Evolutionary conservation across 345 rosid species (phyloP).

Genomic region (Pistacia vera): DNA sequence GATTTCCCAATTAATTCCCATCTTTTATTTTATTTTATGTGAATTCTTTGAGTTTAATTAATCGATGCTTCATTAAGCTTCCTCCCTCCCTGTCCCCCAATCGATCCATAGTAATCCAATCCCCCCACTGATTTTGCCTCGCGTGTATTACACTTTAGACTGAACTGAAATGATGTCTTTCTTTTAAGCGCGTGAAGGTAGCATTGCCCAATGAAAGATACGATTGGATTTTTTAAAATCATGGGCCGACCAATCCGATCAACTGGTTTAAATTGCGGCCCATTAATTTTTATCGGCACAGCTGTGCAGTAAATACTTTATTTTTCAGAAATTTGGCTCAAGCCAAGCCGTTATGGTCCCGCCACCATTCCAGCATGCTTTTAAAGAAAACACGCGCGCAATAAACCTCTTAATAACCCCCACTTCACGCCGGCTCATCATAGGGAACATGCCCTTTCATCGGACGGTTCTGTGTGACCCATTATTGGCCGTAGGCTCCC

Average conservation of each 20-base stretch:
- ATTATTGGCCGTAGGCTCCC: slow-evolving; percentile 17
- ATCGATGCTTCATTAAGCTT: slow-evolving; percentile 18
- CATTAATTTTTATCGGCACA: slow-evolving; percentile 21
- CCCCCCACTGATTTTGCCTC: background rate
- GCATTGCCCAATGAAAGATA: background rate
- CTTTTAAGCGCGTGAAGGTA: slow-evolving; percentile 3
- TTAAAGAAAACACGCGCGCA: slow-evolving; percentile 51
- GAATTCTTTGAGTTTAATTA: background rate
- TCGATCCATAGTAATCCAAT: background rate
- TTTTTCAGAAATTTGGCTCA: background rate
- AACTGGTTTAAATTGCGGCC: slow-evolving; percentile 14
- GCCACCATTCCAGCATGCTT: slow-evolving; percentile 35
- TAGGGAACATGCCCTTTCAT: slow-evolving; percentile 33
- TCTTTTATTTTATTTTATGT: slow-evolving; percentile 16
- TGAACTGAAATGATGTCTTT: background rate
- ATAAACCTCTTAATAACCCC: slow-evolving; percentile 39
- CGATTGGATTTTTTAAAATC: slow-evolving; percentile 22
- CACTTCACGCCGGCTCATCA: slow-evolving; percentile 63
- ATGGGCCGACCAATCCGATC: slow-evolving; percentile 19
- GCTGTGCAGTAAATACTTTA: background rate
- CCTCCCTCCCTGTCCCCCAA: slow-evolving; percentile 14
- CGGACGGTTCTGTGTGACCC: slow-evolving; percentile 37
- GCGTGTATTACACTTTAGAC: background rate
- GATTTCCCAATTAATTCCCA: slow-evolving; percentile 36
- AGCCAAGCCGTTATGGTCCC: slow-evolving; percentile 30